A percentile compares a stretch with the other conserved stretches of the same genome.
Evolutionary conservation across 768 basidiomycete species (phyloP).

Genomic region (Boletellus sp.): DNA sequence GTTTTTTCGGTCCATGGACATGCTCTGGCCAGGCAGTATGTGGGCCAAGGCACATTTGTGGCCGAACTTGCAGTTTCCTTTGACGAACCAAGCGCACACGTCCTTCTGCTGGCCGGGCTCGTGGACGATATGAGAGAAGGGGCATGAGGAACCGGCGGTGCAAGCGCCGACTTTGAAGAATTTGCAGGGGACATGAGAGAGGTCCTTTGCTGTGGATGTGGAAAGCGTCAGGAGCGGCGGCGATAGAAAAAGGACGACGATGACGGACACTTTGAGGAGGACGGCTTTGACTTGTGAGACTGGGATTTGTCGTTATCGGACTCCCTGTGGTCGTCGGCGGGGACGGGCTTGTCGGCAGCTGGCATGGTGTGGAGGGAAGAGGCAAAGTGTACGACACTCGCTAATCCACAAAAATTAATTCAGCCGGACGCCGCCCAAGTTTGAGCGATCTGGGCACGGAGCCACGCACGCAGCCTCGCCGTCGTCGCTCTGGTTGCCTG

Average conservation of each 20-base stretch:
- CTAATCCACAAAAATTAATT: neutral
- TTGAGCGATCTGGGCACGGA: too few species aligned
- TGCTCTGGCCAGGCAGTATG: slow-evolving; percentile 87
- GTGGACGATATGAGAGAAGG: slow-evolving; percentile 79
- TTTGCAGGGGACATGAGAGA: slow-evolving; percentile 96
- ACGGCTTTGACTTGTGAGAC: slow-evolving; percentile 23
- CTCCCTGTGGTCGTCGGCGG: slow-evolving; percentile 22
- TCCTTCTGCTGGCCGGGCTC: slow-evolving; percentile 81
- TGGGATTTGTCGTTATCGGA: slow-evolving; percentile 18
- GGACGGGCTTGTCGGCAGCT: slow-evolving; percentile 19
- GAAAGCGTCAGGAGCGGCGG: neutral
- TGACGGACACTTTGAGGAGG: slow-evolving; percentile 33
- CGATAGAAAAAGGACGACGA: neutral
- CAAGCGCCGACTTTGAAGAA: slow-evolving; percentile 95
- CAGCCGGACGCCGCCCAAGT: neutral
- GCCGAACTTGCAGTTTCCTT: slow-evolving; percentile 84
- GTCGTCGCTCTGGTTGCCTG: too few species aligned
- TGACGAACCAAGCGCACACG: slow-evolving; percentile 86
- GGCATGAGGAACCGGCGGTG: slow-evolving; percentile 90
- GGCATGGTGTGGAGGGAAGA: slow-evolving; percentile 15
- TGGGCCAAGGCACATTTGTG: slow-evolving; percentile 92
- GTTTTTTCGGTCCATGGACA: slow-evolving; percentile 97
- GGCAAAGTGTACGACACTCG: neutral
- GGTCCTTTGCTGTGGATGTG: slow-evolving; percentile 70
- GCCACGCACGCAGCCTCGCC: too few species aligned